Evolutionary conservation across 768 basidiomycete species (phyloP).

Genomic region (Podaxis sp.): DNA sequence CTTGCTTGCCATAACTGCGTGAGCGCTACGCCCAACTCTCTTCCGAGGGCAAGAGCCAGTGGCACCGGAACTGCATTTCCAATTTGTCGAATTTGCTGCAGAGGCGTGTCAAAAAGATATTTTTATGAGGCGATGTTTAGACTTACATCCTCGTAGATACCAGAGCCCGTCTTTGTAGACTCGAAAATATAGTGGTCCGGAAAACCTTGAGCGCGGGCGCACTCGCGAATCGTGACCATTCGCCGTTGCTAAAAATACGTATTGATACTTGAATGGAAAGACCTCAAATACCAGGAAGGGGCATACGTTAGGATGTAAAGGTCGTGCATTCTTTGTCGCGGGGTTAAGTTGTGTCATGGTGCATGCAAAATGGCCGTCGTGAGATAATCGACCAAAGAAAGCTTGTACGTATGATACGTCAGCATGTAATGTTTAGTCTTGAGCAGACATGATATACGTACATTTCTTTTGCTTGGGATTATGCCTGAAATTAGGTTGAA

Average conservation of each 20-base stretch:
- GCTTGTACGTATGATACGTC: slow-evolving; percentile 29
- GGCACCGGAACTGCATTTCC: slow-evolving; percentile 81
- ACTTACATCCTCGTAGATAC: slow-evolving; percentile 55
- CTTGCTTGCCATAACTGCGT: slow-evolving; percentile 44
- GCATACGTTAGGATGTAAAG: slow-evolving; percentile 43
- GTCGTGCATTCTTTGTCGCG: slow-evolving; percentile 43
- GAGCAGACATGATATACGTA: background rate
- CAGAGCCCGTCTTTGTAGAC: slow-evolving; percentile 38
- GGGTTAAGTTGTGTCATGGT: slow-evolving; percentile 60
- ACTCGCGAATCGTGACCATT: slow-evolving; percentile 64
- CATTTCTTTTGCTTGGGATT: background rate
- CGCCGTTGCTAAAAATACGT: slow-evolving; percentile 59
- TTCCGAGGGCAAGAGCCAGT: slow-evolving; percentile 63
- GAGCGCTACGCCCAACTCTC: slow-evolving; percentile 43
- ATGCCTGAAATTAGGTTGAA: slow-evolving; percentile 34
- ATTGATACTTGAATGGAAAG: background rate
- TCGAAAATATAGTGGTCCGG: slow-evolving; percentile 68
- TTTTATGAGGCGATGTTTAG: slow-evolving; percentile 2
- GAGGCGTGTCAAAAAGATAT: slow-evolving; percentile 4
- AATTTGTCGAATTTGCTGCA: slow-evolving; percentile 72
- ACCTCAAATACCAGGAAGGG: background rate
- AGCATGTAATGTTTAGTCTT: too few species aligned
- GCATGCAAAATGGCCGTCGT: slow-evolving; percentile 55
- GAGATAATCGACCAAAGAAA: slow-evolving; percentile 58
- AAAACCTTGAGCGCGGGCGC: slow-evolving; percentile 77